Conservation (phyloP, 2,329 filamentous ascomycete species). For the Aotearoamyces nothofagi region DNA sequence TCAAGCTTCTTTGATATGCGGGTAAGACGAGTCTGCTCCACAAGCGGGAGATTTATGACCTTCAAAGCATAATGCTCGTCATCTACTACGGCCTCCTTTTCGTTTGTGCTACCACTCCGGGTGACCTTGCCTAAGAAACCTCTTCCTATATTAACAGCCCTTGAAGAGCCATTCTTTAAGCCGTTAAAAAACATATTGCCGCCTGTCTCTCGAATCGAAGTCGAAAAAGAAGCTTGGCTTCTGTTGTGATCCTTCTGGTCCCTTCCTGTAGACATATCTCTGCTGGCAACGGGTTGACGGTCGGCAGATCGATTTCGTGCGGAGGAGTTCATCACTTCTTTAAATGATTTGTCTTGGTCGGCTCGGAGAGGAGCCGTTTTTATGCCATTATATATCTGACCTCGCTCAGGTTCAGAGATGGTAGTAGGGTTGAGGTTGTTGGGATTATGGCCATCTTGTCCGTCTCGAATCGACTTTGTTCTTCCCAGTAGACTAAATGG, state of each 20-base stretch:
- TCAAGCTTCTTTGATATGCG: conserved; percentile 83
- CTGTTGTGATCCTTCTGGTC: conserved; percentile 21
- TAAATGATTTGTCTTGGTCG: conserved; percentile 49
- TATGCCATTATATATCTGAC: conserved; percentile 27
- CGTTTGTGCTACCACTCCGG: conserved; percentile 55
- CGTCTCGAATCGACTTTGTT: conserved; percentile 27
- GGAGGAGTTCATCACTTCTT: conserved; percentile 49
- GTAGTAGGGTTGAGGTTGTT: conserved; percentile 8
- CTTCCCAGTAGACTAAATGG: conserved; percentile 22
- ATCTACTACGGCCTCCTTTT: conserved; percentile 50
- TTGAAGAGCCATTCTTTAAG: conserved; percentile 55
- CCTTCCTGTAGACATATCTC: conserved; percentile 25
- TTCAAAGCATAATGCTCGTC: conserved; percentile 75
- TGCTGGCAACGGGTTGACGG: conserved; percentile 31
- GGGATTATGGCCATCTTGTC: conserved; percentile 15
- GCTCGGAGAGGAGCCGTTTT: conserved; percentile 44
- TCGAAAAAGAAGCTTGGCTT: conserved; percentile 27
- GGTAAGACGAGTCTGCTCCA: conserved; percentile 81
- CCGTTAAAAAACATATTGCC: conserved; percentile 56
- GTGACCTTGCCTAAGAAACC: conserved; percentile 68
- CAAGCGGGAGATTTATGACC: conserved; percentile 71
- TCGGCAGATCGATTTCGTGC: conserved; percentile 62
- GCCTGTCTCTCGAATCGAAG: conserved; percentile 42
- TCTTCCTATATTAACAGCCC: conserved; percentile 68
- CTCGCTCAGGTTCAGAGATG: conserved; percentile 14